A percentile compares a stretch with the other conserved stretches of the same genome.
Evolutionary conservation across 805 yeast genomes (phyloP).

Genomic region (Metschnikowia koreensis): DNA sequence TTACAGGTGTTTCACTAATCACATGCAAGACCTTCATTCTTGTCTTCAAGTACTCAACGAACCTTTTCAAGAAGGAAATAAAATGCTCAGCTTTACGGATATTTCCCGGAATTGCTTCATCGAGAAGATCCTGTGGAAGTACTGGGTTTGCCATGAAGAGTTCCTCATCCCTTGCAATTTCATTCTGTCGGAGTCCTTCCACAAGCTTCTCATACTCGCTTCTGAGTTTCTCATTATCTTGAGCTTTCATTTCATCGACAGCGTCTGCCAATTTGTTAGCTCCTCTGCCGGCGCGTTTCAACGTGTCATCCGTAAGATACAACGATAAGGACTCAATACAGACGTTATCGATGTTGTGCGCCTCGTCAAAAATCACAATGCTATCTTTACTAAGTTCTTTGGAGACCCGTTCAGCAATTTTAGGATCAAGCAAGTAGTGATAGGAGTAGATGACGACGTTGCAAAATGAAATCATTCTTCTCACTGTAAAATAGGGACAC

Average conservation of each 20-base stretch:
- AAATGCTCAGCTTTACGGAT: constrained; percentile 97
- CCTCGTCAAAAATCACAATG: constrained; percentile 95
- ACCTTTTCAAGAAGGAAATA: constrained; percentile 85
- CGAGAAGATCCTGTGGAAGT: constrained; percentile 76
- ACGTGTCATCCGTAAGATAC: constrained; percentile 86
- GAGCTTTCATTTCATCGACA: constrained; percentile 79
- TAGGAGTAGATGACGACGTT: constrained; percentile 93
- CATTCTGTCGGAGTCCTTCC: constrained; percentile 83
- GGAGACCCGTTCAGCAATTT: constrained; percentile 94
- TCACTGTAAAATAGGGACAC: constrained; percentile 96
- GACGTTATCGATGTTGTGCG: constrained; percentile 97
- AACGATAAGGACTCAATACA: constrained; percentile 93
- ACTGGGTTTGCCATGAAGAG: constrained; percentile 84
- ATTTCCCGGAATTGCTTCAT: constrained; percentile 96
- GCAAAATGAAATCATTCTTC: constrained; percentile 96
- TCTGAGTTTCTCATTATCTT: constrained; percentile 80
- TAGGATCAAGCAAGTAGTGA: constrained; percentile 94
- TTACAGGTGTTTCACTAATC: constrained; percentile 94
- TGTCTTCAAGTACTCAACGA: constrained; percentile 91
- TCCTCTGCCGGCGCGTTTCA: constrained; percentile 84
- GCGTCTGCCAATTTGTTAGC: constrained; percentile 74
- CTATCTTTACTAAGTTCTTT: constrained; percentile 87
- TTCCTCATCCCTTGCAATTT: constrained; percentile 59
- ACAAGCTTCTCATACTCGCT: constrained; percentile 90
- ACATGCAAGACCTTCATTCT: constrained; percentile 98